Conservation (phyloP, 371 early-diverging fungal species). For the Furculomyces boomerangus region DNA sequence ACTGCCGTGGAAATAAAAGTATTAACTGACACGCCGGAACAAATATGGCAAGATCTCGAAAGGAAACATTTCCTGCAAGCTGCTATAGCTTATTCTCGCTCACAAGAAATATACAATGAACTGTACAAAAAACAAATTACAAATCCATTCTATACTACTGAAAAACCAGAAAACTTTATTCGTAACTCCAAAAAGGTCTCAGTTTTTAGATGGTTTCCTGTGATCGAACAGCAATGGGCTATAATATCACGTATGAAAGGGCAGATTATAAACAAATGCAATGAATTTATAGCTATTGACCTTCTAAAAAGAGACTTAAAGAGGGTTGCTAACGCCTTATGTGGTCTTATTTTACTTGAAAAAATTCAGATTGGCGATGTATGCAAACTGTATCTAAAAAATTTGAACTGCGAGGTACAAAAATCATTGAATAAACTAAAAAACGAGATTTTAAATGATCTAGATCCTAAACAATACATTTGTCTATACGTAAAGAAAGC, state of each 20-base stretch:
- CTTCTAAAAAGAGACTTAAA: neutral
- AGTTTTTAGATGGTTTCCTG: neutral
- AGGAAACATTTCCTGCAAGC: too few species aligned
- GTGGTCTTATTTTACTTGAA: neutral
- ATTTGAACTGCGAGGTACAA: neutral
- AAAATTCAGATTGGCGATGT: neutral
- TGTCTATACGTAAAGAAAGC: too few species aligned
- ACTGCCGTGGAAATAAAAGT: neutral
- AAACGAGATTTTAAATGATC: too few species aligned
- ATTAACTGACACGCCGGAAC: neutral
- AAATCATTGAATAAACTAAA: neutral
- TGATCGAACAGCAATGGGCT: neutral
- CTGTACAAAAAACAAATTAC: too few species aligned
- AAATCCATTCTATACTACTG: too few species aligned
- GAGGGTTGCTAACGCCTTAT: neutral
- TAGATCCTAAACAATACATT: too few species aligned
- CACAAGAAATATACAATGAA: too few species aligned
- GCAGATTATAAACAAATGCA: neutral
- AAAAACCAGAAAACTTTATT: too few species aligned
- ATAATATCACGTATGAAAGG: neutral
- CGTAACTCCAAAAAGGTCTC: too few species aligned
- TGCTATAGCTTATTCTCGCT: too few species aligned
- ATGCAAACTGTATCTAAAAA: neutral
- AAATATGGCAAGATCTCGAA: neutral
- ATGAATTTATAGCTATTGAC: neutral